Base-by-base conservation (phyloP, 2,329 filamentous ascomycete species). In the Sphaerulina vaccinii region DNA sequence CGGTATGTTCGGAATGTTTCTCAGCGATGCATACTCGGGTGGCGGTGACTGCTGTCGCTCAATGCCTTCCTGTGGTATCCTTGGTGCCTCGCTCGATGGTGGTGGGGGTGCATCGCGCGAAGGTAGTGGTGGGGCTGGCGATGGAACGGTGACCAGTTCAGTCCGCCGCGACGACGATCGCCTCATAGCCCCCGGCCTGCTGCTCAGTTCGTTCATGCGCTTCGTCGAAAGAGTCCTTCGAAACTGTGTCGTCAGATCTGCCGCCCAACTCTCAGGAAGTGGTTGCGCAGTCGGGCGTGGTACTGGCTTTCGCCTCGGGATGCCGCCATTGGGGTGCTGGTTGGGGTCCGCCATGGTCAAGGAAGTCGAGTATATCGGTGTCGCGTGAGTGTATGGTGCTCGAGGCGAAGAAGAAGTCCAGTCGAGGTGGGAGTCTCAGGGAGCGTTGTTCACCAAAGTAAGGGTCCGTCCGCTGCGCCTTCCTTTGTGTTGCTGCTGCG, bases 181-280 rank as follows among this genome's bases (percentile, higher is more conserved):
- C 63, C 86, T 60, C 33, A 61, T 60, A 8, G 65, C 65, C 6
- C 53, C 53, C 3, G 66, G 61, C 41, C 65, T 56, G 32, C 61
- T 84, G 44, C 67, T 70, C 62, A 96, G 79, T 58, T 91, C 88
- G 69, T 89, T 91, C 77, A 96, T 84, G 70, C 90, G 83, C 76
- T 88, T 91, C 52, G 88, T 90, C 69, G 88, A 86, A 66, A 97
- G 79, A 55, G 95, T 76, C 59, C 90, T 86, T 69, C 95, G 89
- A 70, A 96, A 96, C 66, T 90, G 87, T 64, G 86, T 76, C 45
- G 88, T 86, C 64, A 97, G 76, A 54, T 90, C 88, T 64, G 83
- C 80, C 21, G 90, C 89, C 84, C 85, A 88, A 65, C 81, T 79
- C 66, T 90, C 87, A 32, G 62, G 57, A 29, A 70, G 52, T 29